phyloP scores from a whole-genome alignment of 345 rosid genomes.

The Gossypium turneri region DNA sequence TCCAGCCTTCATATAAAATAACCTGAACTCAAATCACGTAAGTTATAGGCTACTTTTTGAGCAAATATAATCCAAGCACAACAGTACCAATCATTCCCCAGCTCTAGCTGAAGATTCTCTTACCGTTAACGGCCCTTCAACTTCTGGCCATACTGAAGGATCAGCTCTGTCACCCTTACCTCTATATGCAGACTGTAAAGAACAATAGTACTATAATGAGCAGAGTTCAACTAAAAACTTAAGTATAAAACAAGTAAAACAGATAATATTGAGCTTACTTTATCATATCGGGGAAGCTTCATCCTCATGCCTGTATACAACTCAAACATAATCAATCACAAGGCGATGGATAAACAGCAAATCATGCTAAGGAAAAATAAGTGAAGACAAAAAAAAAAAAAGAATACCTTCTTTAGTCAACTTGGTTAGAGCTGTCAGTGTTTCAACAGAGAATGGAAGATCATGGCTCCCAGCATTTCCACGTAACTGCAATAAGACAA shows the following conservation, averaged over 20 bases:
- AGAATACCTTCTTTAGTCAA: constrained; percentile 68
- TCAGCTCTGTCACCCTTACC: constrained; percentile 95
- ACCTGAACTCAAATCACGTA: constrained; percentile 40
- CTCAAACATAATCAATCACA: constrained; percentile 20
- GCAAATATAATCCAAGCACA: not conserved
- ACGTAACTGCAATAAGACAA: constrained; percentile 48
- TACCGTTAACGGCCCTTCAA: constrained; percentile 86
- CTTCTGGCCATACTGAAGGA: constrained; percentile 78
- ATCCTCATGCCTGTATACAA: constrained; percentile 65
- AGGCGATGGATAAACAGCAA: constrained; percentile 8
- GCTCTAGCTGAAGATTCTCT: constrained; percentile 14
- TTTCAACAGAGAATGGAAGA: constrained; percentile 76
- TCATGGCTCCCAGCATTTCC: constrained; percentile 99
- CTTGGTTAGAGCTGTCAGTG: constrained; percentile 47
- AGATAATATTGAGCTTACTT: constrained; percentile 41
- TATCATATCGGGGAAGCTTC: constrained; percentile 89
- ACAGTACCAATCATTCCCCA: not conserved
- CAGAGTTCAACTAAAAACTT: constrained; percentile 1
- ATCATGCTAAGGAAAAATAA: constrained; percentile 6
- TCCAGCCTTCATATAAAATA: constrained; percentile 94
- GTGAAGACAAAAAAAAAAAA: constrained; percentile 10
- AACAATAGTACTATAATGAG: constrained; percentile 1
- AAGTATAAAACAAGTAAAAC: not conserved
- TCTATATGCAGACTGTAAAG: constrained; percentile 74
- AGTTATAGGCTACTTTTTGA: not conserved